Evolutionary conservation across 768 basidiomycete species (phyloP).

Genomic region (Podaxis carcinomalis): DNA sequence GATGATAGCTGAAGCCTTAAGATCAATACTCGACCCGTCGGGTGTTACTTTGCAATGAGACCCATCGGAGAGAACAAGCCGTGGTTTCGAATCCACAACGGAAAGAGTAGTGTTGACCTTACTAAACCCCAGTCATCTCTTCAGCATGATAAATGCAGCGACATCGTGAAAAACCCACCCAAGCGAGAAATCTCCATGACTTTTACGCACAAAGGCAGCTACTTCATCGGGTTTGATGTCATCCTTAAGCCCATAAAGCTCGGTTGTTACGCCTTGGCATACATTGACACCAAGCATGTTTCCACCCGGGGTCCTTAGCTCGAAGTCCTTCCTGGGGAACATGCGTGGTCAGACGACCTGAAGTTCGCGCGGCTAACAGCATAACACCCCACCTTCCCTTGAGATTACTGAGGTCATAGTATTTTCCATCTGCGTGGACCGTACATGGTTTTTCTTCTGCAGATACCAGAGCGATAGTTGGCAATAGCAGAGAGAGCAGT

Average conservation of each 20-base stretch:
- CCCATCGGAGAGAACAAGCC: slow-evolving; percentile 57
- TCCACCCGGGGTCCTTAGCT: slow-evolving; percentile 43
- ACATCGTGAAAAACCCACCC: slow-evolving; percentile 43
- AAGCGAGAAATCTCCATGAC: slow-evolving; percentile 66
- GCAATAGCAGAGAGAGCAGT: slow-evolving; percentile 8
- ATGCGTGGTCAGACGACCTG: slow-evolving; percentile 10
- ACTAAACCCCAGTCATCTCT: slow-evolving; percentile 25
- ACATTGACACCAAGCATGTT: slow-evolving; percentile 55
- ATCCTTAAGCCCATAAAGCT: slow-evolving; percentile 56
- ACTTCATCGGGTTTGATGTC: slow-evolving; percentile 50
- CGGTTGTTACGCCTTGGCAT: slow-evolving; percentile 52
- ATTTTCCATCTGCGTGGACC: slow-evolving; percentile 47
- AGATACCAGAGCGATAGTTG: slow-evolving; percentile 9
- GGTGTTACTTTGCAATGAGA: slow-evolving; percentile 54
- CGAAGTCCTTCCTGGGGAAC: slow-evolving; percentile 57
- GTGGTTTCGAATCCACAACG: slow-evolving; percentile 46
- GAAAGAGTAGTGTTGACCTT: slow-evolving; percentile 61
- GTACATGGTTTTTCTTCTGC: slow-evolving; percentile 62
- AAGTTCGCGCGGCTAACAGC: slow-evolving; percentile 10
- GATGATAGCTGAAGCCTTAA: slow-evolving; percentile 61
- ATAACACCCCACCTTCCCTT: slow-evolving; percentile 43
- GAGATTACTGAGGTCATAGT: slow-evolving; percentile 65
- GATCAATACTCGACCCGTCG: slow-evolving; percentile 25
- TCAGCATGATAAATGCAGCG: not conserved
- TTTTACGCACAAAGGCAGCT: slow-evolving; percentile 57